Base-by-base conservation (phyloP, 306 rosid species). In the Boehmeria nivea region DNA sequence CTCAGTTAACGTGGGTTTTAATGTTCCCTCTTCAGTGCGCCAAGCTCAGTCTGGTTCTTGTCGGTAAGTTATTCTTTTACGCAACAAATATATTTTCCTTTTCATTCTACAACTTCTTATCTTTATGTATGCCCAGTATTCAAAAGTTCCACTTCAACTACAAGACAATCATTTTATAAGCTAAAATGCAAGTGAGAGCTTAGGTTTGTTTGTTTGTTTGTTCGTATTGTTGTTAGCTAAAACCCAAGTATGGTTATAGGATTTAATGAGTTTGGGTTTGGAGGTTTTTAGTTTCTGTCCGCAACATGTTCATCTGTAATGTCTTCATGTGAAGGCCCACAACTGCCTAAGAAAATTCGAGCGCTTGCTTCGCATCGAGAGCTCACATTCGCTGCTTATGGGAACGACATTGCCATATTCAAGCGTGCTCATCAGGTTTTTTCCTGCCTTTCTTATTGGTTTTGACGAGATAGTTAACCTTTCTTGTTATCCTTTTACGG, bases 321-420 rank as follows among this genome's bases (percentile, higher is more conserved):
- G 36, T 27, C n/a, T 24, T 51, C 9, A 23, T 27, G 22, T 71
- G 53, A 63, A 89, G 95, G 87, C 66, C 95, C 95, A 50, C 89
- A 81, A 69, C 62, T 91, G 55, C 95, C 89, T 0, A 82, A 87
- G 76, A 91, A 87, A 76, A 87, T 91, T 54, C 59, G 78, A 27
- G 96, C 96, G 46, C 96, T 91, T 64, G 96, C 95, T 71, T 82
- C 93, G 4, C 81, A 78, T 53, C 82, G 95, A 0, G 93, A 91
- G 4, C 81, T 72, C 65, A 91, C 98, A 18, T 87, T 91, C 51
- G 95, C 78, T 25, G 87, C 98, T 0, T 76, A 75, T 55, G 87
- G 89, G 26, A 74, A 65, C 48, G 64, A 75, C 49, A 87, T 84
- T 52, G 94, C 82, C 7, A 87, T 87, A 47, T 84, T 87, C 66